phyloP scores from a whole-genome alignment of 768 basidiomycete species.

The Pulveroboletus frians region DNA sequence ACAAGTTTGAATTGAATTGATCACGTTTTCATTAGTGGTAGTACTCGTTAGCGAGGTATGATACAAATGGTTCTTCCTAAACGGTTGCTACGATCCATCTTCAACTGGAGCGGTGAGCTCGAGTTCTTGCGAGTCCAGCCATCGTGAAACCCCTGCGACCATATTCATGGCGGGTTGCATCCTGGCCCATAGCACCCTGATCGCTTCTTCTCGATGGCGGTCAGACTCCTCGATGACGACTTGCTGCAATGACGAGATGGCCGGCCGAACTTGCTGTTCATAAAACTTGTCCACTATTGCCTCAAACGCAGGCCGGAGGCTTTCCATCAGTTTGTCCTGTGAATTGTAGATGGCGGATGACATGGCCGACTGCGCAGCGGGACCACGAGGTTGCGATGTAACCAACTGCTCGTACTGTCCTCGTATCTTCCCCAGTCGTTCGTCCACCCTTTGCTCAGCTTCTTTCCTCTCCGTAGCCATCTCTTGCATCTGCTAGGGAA shows the following conservation, averaged over 20 bases:
- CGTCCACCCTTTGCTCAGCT: conserved; percentile 9
- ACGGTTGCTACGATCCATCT: neutral
- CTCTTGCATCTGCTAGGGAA: conserved; percentile 13
- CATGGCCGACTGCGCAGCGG: neutral
- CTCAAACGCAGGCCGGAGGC: conserved; percentile 18
- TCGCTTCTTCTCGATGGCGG: conserved; percentile 20
- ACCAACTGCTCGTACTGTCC: conserved; percentile 15
- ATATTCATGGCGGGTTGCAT: conserved; percentile 30
- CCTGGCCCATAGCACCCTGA: conserved; percentile 23
- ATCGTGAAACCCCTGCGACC: conserved; percentile 27
- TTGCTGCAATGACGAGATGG: conserved; percentile 11
- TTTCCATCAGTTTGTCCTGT: conserved; percentile 16
- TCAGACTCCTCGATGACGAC: conserved; percentile 11
- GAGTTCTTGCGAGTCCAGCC: conserved; percentile 29
- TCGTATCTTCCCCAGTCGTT: conserved; percentile 14
- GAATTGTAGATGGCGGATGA: neutral
- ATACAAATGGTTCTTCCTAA: conserved; percentile 13
- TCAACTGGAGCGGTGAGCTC: conserved; percentile 16
- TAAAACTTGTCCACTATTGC: conserved; percentile 20
- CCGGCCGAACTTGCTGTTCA: conserved; percentile 18
- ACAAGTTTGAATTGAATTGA: neutral
- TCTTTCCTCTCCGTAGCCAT: conserved; percentile 14
- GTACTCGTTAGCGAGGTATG: conserved; percentile 2
- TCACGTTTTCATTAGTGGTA: neutral
- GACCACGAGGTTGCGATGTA: conserved; percentile 3